Conservation (phyloP, 2,329 filamentous ascomycete species). For the Exutisphaerella laricina region DNA sequence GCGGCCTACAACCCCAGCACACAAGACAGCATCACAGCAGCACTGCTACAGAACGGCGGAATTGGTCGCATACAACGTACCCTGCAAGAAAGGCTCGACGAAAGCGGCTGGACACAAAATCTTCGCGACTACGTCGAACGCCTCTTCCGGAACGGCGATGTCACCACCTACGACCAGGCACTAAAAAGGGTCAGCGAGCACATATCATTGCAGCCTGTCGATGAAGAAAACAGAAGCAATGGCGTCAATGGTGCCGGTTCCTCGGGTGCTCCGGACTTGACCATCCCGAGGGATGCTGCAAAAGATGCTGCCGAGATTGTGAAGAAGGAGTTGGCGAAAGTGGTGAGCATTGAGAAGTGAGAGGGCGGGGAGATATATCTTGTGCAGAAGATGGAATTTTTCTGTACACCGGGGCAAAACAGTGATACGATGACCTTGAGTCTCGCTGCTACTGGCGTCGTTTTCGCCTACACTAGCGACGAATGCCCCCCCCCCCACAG, state of each 20-base stretch:
- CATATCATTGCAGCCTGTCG: constrained; percentile 19
- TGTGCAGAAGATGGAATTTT: too few relatives aligned
- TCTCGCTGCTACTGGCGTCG: too few relatives aligned
- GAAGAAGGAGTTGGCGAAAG: constrained; percentile 40
- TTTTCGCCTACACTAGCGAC: too few relatives aligned
- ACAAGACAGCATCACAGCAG: constrained; percentile 39
- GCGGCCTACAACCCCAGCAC: constrained; percentile 35
- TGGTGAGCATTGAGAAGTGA: constrained; percentile 22
- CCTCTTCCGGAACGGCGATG: constrained; percentile 54
- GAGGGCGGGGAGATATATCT: neutral
- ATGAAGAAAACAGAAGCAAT: constrained; percentile 19
- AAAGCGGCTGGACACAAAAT: constrained; percentile 54
- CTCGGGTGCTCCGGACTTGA: constrained; percentile 20
- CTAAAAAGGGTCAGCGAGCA: constrained; percentile 49
- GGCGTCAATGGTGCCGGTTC: constrained; percentile 10
- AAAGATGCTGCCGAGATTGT: constrained; percentile 49
- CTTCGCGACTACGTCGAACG: constrained; percentile 51
- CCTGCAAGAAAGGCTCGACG: constrained; percentile 51
- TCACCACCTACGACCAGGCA: constrained; percentile 53
- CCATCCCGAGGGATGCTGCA: constrained; percentile 40
- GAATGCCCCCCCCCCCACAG: too few relatives aligned
- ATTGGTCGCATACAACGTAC: constrained; percentile 52
- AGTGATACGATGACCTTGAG: too few relatives aligned
- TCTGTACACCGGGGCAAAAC: too few relatives aligned
- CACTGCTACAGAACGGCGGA: constrained; percentile 44